Evolutionary conservation across 176 grass and related monocot species (phyloP).

Genomic region (Poa annua): DNA sequence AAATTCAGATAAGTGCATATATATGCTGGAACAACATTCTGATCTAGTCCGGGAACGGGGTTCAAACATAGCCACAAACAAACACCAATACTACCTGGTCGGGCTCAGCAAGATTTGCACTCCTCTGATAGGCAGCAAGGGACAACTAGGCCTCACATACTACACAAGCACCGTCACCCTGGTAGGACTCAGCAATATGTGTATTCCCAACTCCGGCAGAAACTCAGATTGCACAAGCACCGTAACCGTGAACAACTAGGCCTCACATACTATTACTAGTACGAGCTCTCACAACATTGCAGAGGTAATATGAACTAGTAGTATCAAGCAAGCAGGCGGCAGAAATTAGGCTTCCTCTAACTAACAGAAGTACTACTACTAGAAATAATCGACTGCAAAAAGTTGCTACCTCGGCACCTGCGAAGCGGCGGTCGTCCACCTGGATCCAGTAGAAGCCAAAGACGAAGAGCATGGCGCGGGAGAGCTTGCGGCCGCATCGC

Average conservation of each 20-base stretch:
- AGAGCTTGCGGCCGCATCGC: conserved; percentile 52
- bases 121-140: background rate
- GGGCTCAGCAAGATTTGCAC: background rate
- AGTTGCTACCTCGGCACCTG: conserved; percentile 40
- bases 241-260: background rate
- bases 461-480: conserved; percentile 81
- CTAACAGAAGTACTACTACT: background rate
- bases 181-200: background rate
- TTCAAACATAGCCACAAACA: background rate
- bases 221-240: background rate
- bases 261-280: background rate
- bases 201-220: background rate
- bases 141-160: no score
- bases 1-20: background rate
- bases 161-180: no score
- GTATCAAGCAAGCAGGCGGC: conserved; percentile 13
- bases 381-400: no score
- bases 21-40: background rate
- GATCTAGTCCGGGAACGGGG: background rate
- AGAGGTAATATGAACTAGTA: background rate
- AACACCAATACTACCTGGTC: background rate
- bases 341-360: background rate
- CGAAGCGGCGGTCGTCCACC: conserved; percentile 47
- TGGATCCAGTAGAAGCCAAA: conserved; percentile 93
- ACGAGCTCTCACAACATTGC: background rate